Evolutionary conservation across 306 rosid genomes (phyloP), one percentile per base, ranked within the genome.

Genomic region (Begonia masoniana): DNA sequence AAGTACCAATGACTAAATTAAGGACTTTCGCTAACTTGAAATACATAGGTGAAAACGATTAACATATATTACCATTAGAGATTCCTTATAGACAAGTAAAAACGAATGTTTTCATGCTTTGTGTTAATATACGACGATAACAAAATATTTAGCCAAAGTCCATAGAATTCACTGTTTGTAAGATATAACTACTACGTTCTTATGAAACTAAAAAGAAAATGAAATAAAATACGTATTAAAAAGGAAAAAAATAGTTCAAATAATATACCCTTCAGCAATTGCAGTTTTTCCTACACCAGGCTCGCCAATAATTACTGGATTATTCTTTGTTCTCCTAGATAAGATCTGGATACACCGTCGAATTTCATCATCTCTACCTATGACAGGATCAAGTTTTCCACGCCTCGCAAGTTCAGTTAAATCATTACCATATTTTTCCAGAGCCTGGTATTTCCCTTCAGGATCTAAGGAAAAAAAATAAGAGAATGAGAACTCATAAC

Each of bases 241-340:
- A 31, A 5, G 5, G 39, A 64, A 21, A 14, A 50, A 42, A 57
- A 43, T 17, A 17, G 1, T 12, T 21, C 51, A 47, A 50, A 49
- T 41, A 63, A 64, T 86, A 50, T 74, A 91, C 99, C 99, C 99
- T 81, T 91, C 99, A 36, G 94, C 99, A 59, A 91, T 91, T 47
- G 99, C 99, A 46, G 99, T 91, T 78, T 91, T 91, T 58, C 99
- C 96, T 52, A 86, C 99, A 64, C 99, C 99, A 15, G 96, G 99
- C 71, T 91, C 99, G 31, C 99, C 96, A 59, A 91, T 91, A 67
- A 91, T 91, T 50, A 91, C 99, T 7, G 96, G 99, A 71, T 91
- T 91, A 57, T 91, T 91, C 64, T 91, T 86, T 9, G 99, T 86
- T 76, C 96, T 83, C 76, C 99, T 86, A 7, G 86, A 86, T 54